These are phyloP conservation scores for Phaffomyces antillensis DNA, from an alignment of 805 yeast species.

Conservation along the genomic window DNA sequence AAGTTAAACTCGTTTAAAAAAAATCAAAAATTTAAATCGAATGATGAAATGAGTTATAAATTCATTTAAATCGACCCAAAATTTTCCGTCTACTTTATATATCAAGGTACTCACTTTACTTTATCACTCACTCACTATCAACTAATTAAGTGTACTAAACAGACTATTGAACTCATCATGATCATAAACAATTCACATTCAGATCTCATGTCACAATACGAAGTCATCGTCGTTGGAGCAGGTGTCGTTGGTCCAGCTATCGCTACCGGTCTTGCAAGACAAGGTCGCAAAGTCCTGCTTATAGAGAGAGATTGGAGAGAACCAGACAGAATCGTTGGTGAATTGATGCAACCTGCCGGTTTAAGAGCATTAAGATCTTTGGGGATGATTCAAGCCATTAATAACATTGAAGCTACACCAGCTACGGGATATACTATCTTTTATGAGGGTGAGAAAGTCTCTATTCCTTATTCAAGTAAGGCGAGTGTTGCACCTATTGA, in stretches of 20 bases:
- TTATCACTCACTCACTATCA: too few relatives aligned
- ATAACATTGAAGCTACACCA: conserved; percentile 68
- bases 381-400: conserved; percentile 74
- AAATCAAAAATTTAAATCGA: too few relatives aligned
- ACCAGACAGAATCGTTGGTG: conserved; percentile 97
- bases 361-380: conserved; percentile 71
- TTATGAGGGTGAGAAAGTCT: conserved; percentile 49
- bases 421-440: conserved; percentile 78
- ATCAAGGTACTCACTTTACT: too few relatives aligned
- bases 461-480: conserved; percentile 68
- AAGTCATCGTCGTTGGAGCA: conserved; percentile 94
- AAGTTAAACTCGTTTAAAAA: too few relatives aligned
- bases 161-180: neutral
- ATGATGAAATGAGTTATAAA: too few relatives aligned
- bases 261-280: conserved; percentile 84
- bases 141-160: too few relatives aligned
- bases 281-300: conserved; percentile 70
- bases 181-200: neutral
- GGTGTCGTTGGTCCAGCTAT: conserved; percentile 95
- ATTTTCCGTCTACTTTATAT: too few relatives aligned
- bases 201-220: conserved; percentile 36
- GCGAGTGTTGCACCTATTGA: conserved; percentile 36
- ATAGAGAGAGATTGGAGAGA: conserved; percentile 85
- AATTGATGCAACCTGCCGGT: conserved; percentile 96
- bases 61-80: too few relatives aligned